Percentiles rank a stretch among this genome's conserved stretches.
Conservation (phyloP, 176 grass and related monocot genomes). For the Elymus sibiricus region DNA sequence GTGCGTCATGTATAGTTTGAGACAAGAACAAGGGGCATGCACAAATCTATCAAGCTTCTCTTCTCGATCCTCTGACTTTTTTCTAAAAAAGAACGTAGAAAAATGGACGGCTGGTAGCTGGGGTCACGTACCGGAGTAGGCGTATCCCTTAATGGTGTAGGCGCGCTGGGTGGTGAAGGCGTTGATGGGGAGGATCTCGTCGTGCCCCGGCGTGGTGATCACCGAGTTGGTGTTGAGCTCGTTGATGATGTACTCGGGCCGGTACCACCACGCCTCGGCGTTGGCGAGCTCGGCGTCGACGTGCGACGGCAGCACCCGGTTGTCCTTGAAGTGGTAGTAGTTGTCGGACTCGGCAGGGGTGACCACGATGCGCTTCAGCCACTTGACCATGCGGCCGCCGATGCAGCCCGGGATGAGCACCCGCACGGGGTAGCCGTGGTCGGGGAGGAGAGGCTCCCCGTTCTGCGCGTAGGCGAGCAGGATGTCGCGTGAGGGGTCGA, state of each 20-base stretch:
- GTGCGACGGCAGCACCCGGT: conserved; percentile 84
- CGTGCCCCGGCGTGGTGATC: conserved; percentile 92
- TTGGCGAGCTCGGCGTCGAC: conserved; percentile 90
- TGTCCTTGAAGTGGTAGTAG: conserved; percentile 94
- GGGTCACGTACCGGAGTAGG: conserved; percentile 67
- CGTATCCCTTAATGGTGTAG: conserved; percentile 90
- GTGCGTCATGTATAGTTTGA: too few species aligned
- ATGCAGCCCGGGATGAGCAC: conserved; percentile 75
- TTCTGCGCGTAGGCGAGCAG: conserved; percentile 97
- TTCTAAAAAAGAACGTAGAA: too few species aligned
- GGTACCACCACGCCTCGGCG: conserved; percentile 98
- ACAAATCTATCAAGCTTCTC: too few species aligned
- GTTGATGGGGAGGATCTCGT: conserved; percentile 98
- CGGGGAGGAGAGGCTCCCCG: conserved; percentile 57
- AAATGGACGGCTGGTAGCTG: too few species aligned
- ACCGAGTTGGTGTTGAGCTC: conserved; percentile 94
- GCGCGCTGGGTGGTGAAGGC: conserved; percentile 61
- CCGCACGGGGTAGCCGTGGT: conserved; percentile 81
- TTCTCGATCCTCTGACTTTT: too few species aligned
- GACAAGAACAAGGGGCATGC: too few species aligned
- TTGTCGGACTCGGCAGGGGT: conserved; percentile 65
- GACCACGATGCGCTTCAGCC: conserved; percentile 85
- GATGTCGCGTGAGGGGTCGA: conserved; percentile 70
- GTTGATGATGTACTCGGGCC: conserved; percentile 94
- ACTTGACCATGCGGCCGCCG: conserved; percentile 97